These are phyloP conservation scores for Sanguinoderma infundibulare DNA, from an alignment of 1,284 basidiomycete genomes.

Conservation along the genomic window DNA sequence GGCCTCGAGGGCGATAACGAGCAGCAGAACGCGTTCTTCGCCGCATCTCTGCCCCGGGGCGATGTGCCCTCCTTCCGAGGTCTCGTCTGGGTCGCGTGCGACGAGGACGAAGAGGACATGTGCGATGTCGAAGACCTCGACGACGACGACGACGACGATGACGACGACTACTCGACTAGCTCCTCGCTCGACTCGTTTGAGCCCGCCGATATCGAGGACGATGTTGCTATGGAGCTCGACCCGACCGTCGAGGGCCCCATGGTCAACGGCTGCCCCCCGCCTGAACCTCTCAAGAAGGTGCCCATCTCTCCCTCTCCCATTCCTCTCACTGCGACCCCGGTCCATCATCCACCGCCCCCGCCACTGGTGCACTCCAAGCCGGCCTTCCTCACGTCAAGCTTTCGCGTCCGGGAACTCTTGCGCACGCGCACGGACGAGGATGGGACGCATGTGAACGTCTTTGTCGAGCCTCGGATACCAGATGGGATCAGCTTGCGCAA, in stretches of 20 bases:
- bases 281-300: constrained; percentile 20
- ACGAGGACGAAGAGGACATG: constrained; percentile 36
- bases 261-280: constrained; percentile 21
- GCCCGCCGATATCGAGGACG: constrained; percentile 37
- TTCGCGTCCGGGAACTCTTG: constrained; percentile 42
- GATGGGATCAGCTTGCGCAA: constrained; percentile 79
- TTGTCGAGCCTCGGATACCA: constrained; percentile 69
- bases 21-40: constrained; percentile 81
- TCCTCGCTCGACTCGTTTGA: constrained; percentile 39
- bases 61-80: constrained; percentile 55
- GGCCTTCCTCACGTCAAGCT: constrained; percentile 39
- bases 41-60: constrained; percentile 37
- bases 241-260: constrained; percentile 31
- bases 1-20: constrained; percentile 81
- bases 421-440: constrained; percentile 37
- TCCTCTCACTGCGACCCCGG: constrained; percentile 15
- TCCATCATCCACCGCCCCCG: constrained; percentile 10
- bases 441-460: constrained; percentile 55
- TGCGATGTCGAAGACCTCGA: constrained; percentile 42
- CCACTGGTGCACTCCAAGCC: constrained; percentile 23
- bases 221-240: constrained; percentile 33
- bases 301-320: constrained; percentile 16
- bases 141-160: constrained; percentile 30
- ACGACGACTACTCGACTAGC: constrained; percentile 36
- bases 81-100: constrained; percentile 71